phyloP scores from a whole-genome alignment of 2,329 filamentous ascomycete genomes.

The Ilyonectria destructans region DNA sequence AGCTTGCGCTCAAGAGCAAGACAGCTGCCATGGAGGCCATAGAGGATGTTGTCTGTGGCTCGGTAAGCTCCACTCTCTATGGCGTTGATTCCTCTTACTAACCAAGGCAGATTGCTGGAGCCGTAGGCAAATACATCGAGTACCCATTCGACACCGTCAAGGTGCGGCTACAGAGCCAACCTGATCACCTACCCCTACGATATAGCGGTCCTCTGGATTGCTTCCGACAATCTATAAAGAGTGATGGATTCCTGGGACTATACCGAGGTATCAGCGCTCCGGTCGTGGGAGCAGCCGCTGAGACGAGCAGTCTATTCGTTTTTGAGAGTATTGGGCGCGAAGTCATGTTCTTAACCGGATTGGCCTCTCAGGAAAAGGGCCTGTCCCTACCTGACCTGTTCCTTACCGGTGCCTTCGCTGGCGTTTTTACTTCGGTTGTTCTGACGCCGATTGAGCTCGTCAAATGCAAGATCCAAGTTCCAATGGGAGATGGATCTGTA shows the following conservation, averaged over 20 bases:
- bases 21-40: slow-evolving; percentile 75
- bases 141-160: slow-evolving; percentile 99
- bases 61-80: slow-evolving; percentile 68
- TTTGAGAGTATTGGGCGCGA: slow-evolving; percentile 86
- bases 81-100: slow-evolving; percentile 1
- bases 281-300: slow-evolving; percentile 89
- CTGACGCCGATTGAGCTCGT: slow-evolving; percentile 97
- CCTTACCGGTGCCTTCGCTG: slow-evolving; percentile 87
- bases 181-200: slow-evolving; percentile 83
- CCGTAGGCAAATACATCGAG: slow-evolving; percentile 95
- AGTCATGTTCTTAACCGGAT: slow-evolving; percentile 70
- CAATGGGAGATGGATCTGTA: slow-evolving; percentile 59
- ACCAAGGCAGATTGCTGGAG: slow-evolving; percentile 78
- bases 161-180: slow-evolving; percentile 96
- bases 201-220: slow-evolving; percentile 94
- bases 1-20: slow-evolving; percentile 54
- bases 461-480: slow-evolving; percentile 98
- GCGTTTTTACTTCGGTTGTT: slow-evolving; percentile 90
- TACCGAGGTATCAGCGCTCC: slow-evolving; percentile 96
- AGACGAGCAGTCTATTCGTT: slow-evolving; percentile 94
- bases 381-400: slow-evolving; percentile 84
- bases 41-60: slow-evolving; percentile 92
- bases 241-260: slow-evolving; percentile 85
- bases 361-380: slow-evolving; percentile 67
- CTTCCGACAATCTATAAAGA: slow-evolving; percentile 87